Evolutionary conservation across 768 basidiomycete genomes (phyloP).

Genomic region (Amanita rubescens): DNA sequence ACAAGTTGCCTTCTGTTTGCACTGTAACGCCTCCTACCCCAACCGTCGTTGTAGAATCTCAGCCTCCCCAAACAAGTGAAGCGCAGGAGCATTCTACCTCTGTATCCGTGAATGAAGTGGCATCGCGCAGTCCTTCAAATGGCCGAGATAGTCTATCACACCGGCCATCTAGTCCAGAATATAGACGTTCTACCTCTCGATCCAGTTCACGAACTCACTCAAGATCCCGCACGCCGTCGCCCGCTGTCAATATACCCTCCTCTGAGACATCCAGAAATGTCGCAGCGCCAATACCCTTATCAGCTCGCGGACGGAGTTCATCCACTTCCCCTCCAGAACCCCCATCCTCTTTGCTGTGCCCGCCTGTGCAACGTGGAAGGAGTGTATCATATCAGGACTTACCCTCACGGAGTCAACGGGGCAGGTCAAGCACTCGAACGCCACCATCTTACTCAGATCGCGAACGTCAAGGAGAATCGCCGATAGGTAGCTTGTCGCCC

Average conservation of each 20-base stretch:
- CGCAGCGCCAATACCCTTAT: background rate
- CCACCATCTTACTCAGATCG: conserved; percentile 7
- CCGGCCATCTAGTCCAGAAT: background rate
- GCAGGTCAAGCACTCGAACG: conserved; percentile 6
- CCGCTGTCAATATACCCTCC: conserved; percentile 11
- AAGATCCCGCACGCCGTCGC: conserved; percentile 40
- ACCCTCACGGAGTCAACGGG: background rate
- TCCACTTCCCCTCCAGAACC: background rate
- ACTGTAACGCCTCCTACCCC: conserved; percentile 3
- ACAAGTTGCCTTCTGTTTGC: background rate
- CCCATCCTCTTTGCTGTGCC: background rate
- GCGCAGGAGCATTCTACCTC: too few relatives aligned
- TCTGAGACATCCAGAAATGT: background rate
- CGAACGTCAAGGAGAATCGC: conserved; percentile 2
- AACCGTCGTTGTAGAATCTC: conserved; percentile 1
- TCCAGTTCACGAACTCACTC: conserved; percentile 28
- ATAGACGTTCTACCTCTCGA: background rate
- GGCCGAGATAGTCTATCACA: background rate
- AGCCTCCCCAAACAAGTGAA: background rate
- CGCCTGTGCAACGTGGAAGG: conserved; percentile 3
- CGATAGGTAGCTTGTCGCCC: conserved; percentile 7
- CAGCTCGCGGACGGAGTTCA: background rate
- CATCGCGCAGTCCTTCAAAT: background rate
- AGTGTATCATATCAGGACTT: conserved; percentile 6
- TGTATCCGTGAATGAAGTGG: background rate